Percentiles rank a stretch among this genome's conserved stretches.
Conservation (phyloP, 2,329 filamentous ascomycete species). For the Ophiostoma piceae region DNA sequence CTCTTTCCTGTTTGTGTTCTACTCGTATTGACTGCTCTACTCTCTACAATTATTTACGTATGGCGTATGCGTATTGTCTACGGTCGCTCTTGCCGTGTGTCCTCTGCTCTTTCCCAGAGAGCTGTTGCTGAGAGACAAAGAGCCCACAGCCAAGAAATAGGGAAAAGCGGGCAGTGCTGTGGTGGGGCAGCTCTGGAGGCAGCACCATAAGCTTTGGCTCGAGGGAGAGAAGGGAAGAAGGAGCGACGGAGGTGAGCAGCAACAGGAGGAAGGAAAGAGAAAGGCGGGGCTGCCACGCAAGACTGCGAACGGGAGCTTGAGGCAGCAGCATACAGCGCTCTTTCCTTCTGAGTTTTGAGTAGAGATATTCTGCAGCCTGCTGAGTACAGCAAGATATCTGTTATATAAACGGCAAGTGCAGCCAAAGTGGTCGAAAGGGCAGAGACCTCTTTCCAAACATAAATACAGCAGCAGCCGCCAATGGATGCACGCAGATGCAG, state of each 20-base stretch:
- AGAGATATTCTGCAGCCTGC: not conserved
- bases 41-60: not conserved
- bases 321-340: slow-evolving; percentile 15
- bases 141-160: slow-evolving; percentile 3
- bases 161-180: slow-evolving; percentile 14
- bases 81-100: slow-evolving; percentile 4
- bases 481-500: not conserved
- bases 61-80: not conserved
- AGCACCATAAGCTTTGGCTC: not conserved
- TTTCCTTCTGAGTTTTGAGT: not conserved
- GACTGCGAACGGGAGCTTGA: slow-evolving; percentile 12
- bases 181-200: slow-evolving; percentile 9
- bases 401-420: not conserved
- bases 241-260: not conserved
- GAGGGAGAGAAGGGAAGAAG: not conserved
- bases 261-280: not conserved
- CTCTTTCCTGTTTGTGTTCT: not conserved
- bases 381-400: not conserved
- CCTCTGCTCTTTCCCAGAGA: not conserved
- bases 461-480: not conserved
- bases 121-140: slow-evolving; percentile 2
- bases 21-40: not conserved
- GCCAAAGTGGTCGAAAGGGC: not conserved
- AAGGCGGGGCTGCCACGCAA: slow-evolving; percentile 14
- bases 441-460: not conserved